Evolutionary conservation across 306 rosid species (phyloP).

Genomic region (Lotus japonicus): DNA sequence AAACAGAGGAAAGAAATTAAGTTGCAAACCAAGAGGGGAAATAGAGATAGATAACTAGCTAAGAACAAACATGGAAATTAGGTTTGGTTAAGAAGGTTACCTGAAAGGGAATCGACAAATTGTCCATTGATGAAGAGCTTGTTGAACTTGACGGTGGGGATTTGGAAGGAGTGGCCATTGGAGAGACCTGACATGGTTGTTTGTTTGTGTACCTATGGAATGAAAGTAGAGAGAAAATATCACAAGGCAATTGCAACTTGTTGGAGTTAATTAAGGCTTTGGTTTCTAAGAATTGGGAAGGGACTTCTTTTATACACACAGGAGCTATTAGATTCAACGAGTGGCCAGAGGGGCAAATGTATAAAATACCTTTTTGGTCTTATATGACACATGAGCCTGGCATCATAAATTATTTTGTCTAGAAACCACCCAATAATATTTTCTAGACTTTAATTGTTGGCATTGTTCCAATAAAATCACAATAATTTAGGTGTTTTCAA

Average conservation of each 20-base stretch:
- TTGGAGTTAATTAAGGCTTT: not conserved
- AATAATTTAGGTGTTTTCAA: too few relatives aligned
- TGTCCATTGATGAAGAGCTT: constrained; percentile 89
- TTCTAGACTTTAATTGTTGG: too few relatives aligned
- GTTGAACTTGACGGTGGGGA: constrained; percentile 67
- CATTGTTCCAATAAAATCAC: too few relatives aligned
- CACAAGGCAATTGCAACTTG: not conserved
- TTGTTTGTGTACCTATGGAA: not conserved
- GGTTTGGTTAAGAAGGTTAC: constrained; percentile 9
- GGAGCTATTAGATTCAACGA: too few relatives aligned
- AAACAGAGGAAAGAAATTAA: not conserved
- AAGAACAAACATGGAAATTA: too few relatives aligned
- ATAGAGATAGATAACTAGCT: too few relatives aligned
- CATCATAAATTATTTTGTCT: too few relatives aligned
- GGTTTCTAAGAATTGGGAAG: not conserved
- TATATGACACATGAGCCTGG: too few relatives aligned
- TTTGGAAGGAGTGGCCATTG: constrained; percentile 14
- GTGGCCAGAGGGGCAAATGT: not conserved
- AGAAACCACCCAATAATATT: too few relatives aligned
- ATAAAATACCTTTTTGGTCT: too few relatives aligned
- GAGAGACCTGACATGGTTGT: constrained; percentile 17
- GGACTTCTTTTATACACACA: not conserved
- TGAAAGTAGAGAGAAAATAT: not conserved
- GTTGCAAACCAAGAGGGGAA: too few relatives aligned
- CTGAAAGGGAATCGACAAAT: constrained; percentile 73